Evolutionary conservation across 257 asterid genomes (phyloP).

Genomic region (Petunia secreta): DNA sequence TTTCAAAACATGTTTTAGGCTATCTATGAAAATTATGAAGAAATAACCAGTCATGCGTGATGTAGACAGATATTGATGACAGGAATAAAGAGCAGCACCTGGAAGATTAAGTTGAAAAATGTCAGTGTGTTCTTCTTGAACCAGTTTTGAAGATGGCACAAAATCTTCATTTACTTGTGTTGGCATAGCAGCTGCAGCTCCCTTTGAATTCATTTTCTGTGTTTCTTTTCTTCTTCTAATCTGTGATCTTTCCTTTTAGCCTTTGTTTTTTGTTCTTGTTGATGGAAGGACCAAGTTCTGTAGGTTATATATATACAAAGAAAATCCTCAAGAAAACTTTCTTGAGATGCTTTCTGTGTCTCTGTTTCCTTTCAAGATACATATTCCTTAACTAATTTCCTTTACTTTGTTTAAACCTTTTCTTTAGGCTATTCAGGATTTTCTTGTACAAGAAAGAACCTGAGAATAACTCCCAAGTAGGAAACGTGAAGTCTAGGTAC

Average conservation of each 20-base stretch:
- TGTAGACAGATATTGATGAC: background rate
- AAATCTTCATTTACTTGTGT: constrained; percentile 41
- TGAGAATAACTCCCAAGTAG: constrained; percentile 11
- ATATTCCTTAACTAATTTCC: constrained; percentile 20
- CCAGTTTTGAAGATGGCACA: constrained; percentile 53
- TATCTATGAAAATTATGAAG: background rate
- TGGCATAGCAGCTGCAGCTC: constrained; percentile 32
- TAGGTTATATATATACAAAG: background rate
- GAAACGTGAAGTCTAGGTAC: constrained; percentile 8
- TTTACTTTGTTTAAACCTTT: background rate
- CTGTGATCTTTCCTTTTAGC: background rate
- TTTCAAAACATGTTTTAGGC: background rate
- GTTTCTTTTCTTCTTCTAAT: background rate
- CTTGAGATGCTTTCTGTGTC: background rate
- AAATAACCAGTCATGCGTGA: background rate
- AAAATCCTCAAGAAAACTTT: background rate
- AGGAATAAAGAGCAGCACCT: constrained; percentile 37
- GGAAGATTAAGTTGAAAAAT: constrained; percentile 60
- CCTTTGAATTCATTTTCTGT: constrained; percentile 39
- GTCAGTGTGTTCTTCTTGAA: constrained; percentile 56
- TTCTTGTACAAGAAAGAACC: background rate
- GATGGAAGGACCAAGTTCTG: background rate
- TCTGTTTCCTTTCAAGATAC: constrained; percentile 10
- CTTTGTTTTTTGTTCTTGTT: background rate
- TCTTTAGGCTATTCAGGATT: background rate